phyloP scores from a whole-genome alignment of 345 rosid species.

The Acer yangbiense region DNA sequence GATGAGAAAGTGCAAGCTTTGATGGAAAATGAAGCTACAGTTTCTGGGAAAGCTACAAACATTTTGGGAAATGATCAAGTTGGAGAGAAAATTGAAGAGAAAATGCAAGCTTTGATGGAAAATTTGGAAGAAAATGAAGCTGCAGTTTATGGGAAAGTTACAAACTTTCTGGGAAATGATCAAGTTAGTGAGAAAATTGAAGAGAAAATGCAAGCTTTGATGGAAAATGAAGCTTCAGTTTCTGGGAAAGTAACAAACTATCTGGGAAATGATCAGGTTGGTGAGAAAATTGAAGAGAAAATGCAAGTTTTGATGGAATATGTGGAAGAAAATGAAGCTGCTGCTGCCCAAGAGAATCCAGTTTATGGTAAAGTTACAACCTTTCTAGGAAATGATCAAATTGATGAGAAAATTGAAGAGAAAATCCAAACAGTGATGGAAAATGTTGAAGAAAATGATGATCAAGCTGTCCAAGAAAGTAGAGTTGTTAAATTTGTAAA shows the following conservation, averaged over 20 bases:
- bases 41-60: neutral
- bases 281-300: slow-evolving; percentile 26
- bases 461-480: slow-evolving; percentile 18
- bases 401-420: slow-evolving; percentile 16
- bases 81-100: slow-evolving; percentile 19
- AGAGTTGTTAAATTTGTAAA: slow-evolving; percentile 17
- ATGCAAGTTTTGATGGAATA: neutral
- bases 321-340: no score
- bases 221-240: slow-evolving; percentile 4
- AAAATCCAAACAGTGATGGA: neutral
- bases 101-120: slow-evolving; percentile 11
- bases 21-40: slow-evolving; percentile 24
- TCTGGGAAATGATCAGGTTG: slow-evolving; percentile 16
- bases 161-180: slow-evolving; percentile 6
- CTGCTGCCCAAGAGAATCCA: no score
- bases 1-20: neutral
- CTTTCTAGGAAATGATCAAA: slow-evolving; percentile 13
- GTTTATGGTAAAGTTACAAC: neutral
- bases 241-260: neutral
- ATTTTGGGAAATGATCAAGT: slow-evolving; percentile 7
- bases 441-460: slow-evolving; percentile 1
- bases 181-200: neutral
- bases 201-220: slow-evolving; percentile 12
- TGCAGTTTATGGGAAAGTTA: neutral
- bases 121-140: slow-evolving; percentile 13